Evolutionary conservation across 306 rosid species (phyloP).

Genomic region (Alnus rubra): DNA sequence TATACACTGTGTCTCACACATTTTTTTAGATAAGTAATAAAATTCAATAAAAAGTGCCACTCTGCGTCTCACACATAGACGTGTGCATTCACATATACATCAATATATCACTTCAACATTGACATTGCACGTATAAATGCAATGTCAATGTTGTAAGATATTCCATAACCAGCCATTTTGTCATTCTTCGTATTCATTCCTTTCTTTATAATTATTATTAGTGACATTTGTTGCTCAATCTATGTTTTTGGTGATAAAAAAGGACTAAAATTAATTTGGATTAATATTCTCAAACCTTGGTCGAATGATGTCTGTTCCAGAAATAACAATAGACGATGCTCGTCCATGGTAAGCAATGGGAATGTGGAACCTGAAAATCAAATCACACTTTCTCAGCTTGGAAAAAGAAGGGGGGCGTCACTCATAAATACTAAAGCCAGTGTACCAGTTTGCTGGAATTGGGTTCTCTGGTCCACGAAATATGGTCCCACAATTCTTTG

Average conservation of each 20-base stretch:
- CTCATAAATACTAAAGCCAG: constrained; percentile 23
- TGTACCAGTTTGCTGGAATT: constrained; percentile 67
- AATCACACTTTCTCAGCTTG: background rate
- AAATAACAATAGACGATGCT: constrained; percentile 88
- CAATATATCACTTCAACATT: background rate
- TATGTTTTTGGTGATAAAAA: background rate
- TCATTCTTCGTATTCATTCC: background rate
- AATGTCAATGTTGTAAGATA: background rate
- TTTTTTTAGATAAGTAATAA: no score
- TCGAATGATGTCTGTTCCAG: constrained; percentile 80
- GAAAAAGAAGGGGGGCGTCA: background rate
- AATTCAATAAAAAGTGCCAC: no score
- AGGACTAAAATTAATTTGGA: background rate
- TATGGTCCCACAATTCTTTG: constrained; percentile 83
- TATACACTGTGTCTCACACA: background rate
- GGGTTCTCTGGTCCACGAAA: constrained; percentile 78
- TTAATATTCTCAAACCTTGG: constrained; percentile 58
- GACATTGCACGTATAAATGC: background rate
- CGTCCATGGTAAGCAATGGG: constrained; percentile 98
- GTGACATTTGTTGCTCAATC: background rate
- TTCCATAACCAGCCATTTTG: background rate
- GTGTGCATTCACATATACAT: background rate
- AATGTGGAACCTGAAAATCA: constrained; percentile 67
- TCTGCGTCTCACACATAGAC: no score
- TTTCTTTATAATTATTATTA: background rate